Base-by-base conservation (phyloP, 352 stramenopile species). In the Phytophthora capsici region DNA sequence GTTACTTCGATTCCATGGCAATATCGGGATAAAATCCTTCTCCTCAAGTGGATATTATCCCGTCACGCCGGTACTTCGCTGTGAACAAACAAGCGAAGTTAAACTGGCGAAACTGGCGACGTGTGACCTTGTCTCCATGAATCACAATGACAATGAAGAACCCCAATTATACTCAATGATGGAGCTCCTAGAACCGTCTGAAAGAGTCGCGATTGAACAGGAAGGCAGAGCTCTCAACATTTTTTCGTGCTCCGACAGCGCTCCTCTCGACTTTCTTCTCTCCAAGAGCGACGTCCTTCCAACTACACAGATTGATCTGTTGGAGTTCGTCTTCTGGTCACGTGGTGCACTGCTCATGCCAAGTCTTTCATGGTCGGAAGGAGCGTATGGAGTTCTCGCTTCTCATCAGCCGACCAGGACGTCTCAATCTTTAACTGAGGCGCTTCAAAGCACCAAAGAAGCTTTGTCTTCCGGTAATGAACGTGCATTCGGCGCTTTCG, bases 41-140 rank as follows among this genome's bases (percentile, higher is more conserved):
- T 69, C 73, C 9, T 83, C 80, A 3, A 79, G 69, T 23, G 80
- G 77, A 12, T 87, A 82, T 25, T 25, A 73, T 25, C 63, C 73
- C 13, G 63, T 84, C 37, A 84, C 77, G 12, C 73, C 77, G 1
- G 69, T 87, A n/a, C 38, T 87, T 26, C 75, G 53, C 4, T 80
- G 69, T 51, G 63, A 77, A 25, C 25, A 50, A 23, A 54, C 43
- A 9, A 58, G 30, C n/a, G 20, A 54, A 19, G 52, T 30, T 2
- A 49, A 57, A 25, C 12, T 65, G 19, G 61, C 43, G 16, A 45
- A 70, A 43, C 22, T 72, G 10, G 44, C 61, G 23, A 60, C 40
- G 48, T 77, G 73, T 23, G 57, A 73, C n/a, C 28, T 67, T 22
- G 73, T 71, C 1, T 67, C 71, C 22, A 34, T 53, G 16, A 20